Base-by-base conservation (phyloP, 2,329 filamentous ascomycete genomes). In the Claviceps spartinae region DNA sequence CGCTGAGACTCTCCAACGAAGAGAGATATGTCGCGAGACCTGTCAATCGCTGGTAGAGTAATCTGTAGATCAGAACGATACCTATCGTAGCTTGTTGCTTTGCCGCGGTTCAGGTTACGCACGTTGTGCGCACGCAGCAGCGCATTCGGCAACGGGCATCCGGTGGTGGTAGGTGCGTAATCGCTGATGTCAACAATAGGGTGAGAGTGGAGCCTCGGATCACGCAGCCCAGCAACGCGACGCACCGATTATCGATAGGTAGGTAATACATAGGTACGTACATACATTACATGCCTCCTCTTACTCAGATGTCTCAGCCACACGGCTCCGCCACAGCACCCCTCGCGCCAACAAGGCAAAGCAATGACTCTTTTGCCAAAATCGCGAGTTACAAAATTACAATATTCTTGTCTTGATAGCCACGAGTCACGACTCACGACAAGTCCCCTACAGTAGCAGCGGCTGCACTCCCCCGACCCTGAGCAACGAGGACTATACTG, bases 131-230 rank as follows among this genome's bases (percentile, higher is more conserved):
- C 48, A 37, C 37, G 34, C 41, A 50, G 43, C 24, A 49, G 48
- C 18, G 26, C 11, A 18, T 42, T 42, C 26, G 40, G 44, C 49
- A 51, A 43, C 26, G 37, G 36, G 40, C 20, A 43, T 5, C 11
- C 22, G 13, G 22, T 18, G 44, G 43, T 50, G 50, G 50, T 43
- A 50, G 50, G 48, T 54, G 48, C 48, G 22, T 48, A 51, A 38
- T 52, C 43, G 36, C 50, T 49, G 47, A 48, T 52, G 52, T 54
- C 55, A 56, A 56, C 53, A 56, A 52, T 50, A 20, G 38, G 47
- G 18, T 18, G 18, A 18, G 18, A 3, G 48, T 55, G 54, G 54
- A 53, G 54, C 45, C 45, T 34, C 22, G n/a, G 30, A 14, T 16
- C 47, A 9, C 38, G 48, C 48, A 45, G 51, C 54, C 55, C 48